Conservation (phyloP, 2,329 filamentous ascomycete species). For the Parafenestella ontariensis region DNA sequence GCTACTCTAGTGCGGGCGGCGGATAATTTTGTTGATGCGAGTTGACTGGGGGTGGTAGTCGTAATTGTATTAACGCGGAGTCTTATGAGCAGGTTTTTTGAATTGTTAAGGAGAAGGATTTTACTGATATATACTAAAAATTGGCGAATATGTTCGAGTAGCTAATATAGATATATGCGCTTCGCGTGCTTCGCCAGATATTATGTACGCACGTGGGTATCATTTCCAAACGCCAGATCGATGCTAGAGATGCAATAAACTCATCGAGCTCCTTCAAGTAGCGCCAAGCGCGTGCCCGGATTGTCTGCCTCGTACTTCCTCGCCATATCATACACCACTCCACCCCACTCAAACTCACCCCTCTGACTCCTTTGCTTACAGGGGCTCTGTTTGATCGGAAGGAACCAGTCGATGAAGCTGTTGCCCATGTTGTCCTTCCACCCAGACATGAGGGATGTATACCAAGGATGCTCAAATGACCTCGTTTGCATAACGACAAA, state of each 20-base stretch:
- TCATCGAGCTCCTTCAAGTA: slow-evolving; percentile 18
- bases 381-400: slow-evolving; percentile 78
- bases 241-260: slow-evolving; percentile 11
- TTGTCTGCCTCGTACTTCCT: slow-evolving; percentile 33
- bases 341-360: slow-evolving; percentile 73
- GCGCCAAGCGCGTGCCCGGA: slow-evolving; percentile 24
- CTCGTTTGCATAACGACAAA: slow-evolving; percentile 81
- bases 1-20: no score
- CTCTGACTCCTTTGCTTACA: slow-evolving; percentile 72
- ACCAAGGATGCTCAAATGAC: slow-evolving; percentile 83
- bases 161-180: not conserved
- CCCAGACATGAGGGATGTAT: slow-evolving; percentile 74
- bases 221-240: slow-evolving; percentile 23
- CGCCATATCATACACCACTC: slow-evolving; percentile 57
- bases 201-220: slow-evolving; percentile 27
- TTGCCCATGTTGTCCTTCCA: slow-evolving; percentile 82
- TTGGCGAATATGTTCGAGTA: no score
- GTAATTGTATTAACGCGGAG: no score
- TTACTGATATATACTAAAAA: no score
- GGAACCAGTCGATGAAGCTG: slow-evolving; percentile 75
- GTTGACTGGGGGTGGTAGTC: no score
- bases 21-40: no score
- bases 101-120: no score
- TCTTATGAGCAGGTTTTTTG: no score
- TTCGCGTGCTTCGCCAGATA: not conserved